A percentile compares a stretch with the other conserved stretches of the same genome.
These are phyloP conservation scores for Bolboschoenoplectus hybrid DNA, from an alignment of 202 grass and related monocot genomes.

Conservation along the genomic window DNA sequence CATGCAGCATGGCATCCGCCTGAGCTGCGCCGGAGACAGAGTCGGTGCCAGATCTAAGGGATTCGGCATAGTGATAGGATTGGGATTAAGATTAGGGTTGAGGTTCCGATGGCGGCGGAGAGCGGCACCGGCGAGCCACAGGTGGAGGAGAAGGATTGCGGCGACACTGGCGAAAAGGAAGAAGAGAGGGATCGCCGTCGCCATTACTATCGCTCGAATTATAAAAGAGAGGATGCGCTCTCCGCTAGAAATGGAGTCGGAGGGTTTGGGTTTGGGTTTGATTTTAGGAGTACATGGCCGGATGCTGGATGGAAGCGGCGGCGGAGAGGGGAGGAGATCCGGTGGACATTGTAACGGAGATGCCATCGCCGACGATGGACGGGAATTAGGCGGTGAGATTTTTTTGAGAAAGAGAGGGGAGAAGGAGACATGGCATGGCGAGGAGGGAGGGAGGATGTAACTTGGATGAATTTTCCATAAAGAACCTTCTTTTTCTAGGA, in stretches of 20 bases:
- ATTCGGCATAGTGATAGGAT: not conserved
- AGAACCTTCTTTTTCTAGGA: not conserved
- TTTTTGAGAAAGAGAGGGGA: not conserved
- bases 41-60: conserved; percentile 19
- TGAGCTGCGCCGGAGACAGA: conserved; percentile 41
- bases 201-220: conserved; percentile 42
- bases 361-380: not conserved
- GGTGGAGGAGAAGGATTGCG: conserved; percentile 45
- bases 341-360: not conserved
- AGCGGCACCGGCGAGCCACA: conserved; percentile 43
- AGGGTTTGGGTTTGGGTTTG: not conserved
- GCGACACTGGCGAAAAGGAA: conserved; percentile 43
- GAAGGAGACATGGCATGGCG: not conserved
- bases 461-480: not conserved
- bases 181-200: conserved; percentile 41
- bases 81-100: not conserved
- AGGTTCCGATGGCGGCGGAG: conserved; percentile 34
- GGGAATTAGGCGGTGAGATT: not conserved
- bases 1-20: conserved; percentile 24
- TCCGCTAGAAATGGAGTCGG: not conserved
- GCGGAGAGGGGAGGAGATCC: conserved; percentile 1
- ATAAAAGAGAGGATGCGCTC: conserved; percentile 45
- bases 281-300: not conserved
- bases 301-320: not conserved
- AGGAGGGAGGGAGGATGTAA: not conserved